Base-by-base conservation (phyloP, 1,139 yeast genomes). In the Keqinozyma sinolaborantium region DNA sequence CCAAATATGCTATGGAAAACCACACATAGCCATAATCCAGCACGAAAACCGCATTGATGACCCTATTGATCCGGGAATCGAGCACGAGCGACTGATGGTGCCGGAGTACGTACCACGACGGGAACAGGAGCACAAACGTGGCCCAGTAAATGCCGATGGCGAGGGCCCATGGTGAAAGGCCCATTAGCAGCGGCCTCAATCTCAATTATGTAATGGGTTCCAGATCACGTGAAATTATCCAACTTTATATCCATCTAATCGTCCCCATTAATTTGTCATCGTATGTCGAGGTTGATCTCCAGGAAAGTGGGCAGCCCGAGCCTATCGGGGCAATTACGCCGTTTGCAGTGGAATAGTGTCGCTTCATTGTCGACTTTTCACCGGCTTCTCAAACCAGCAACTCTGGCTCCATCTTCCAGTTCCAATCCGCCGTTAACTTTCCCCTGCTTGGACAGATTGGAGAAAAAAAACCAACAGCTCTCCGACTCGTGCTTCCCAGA, bases 381-480 rank as follows among this genome's bases (percentile, higher is more conserved):
- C 21, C 7, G 10, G 10, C 21, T 18, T 18, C 10, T 10, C 7
- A 18, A 18, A 10, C 21, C 21, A 18, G 21, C 21, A 18, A 18
- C 21, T 18, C 7, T 10, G 7, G 9, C 10, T 7, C 24, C 32
- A 10, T n/a, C n/a, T n/a, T 14, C 23, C 12, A 30, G 54, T 3
- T 64, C 80, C 10, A 79, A 79, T 44, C 83, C 85, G 2, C 86
- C 70, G 39, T 64, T 86, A 70, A 59, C 80, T 2, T 90, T 88
- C 53, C 97, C 97, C 3, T 88, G 97, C 51, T 66, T 88, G 26
- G 97, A 90, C 55, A 77, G 72, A 44, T 62, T 83, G 24, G 95
- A 87, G 43, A 64, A 72, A 35, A 73, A 79, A 45, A 72, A 78
- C 2, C 68, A 73, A 37, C 55, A 62, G 16, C 54, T 79, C 19